Evolutionary conservation across 768 basidiomycete species (phyloP).

Genomic region (Naganishia onofrii): DNA sequence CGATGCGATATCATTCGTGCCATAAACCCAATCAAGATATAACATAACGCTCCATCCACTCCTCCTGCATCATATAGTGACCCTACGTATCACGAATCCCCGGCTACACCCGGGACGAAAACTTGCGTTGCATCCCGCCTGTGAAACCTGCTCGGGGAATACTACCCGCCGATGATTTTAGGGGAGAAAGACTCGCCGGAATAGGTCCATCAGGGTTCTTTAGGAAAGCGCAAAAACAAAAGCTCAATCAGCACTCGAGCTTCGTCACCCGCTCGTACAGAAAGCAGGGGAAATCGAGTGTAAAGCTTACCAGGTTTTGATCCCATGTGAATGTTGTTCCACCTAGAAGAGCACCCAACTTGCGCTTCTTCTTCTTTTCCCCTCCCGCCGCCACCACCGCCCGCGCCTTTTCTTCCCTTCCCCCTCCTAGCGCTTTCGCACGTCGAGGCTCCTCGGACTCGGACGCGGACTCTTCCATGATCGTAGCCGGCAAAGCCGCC

Average conservation of each 20-base stretch:
- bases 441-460: constrained; percentile 5
- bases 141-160: constrained; percentile 20
- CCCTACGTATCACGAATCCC: neutral
- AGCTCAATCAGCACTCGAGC: too few species aligned
- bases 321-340: constrained; percentile 20
- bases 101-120: constrained; percentile 1
- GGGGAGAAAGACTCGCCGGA: constrained; percentile 7
- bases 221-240: neutral
- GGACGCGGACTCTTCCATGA: constrained; percentile 10
- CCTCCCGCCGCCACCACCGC: constrained; percentile 5
- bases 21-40: too few species aligned
- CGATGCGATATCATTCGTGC: too few species aligned
- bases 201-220: constrained; percentile 20
- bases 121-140: constrained; percentile 7
- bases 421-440: neutral
- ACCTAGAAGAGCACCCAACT: constrained; percentile 14
- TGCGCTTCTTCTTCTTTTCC: constrained; percentile 24
- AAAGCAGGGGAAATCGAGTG: too few species aligned
- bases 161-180: constrained; percentile 21
- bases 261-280: too few species aligned
- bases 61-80: neutral
- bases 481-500: constrained; percentile 2
- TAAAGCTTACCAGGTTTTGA: constrained; percentile 1
- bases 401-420: neutral
- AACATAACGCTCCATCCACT: too few species aligned